Evolutionary conservation across 805 yeast genomes (phyloP), one percentile per base, ranked within the genome.

Genomic region (Jamesozyma lodderae): DNA sequence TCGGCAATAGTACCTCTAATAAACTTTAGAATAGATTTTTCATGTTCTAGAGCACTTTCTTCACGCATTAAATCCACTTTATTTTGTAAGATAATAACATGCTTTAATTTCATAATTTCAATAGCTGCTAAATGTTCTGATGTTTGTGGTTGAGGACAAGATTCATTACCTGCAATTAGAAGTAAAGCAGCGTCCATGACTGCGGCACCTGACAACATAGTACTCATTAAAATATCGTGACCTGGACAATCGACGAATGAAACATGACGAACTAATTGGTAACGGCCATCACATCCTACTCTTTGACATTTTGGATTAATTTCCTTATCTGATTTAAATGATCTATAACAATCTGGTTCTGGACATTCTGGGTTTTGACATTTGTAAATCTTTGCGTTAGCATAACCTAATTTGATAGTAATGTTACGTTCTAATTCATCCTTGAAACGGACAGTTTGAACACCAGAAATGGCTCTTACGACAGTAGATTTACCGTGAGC

Each of bases 161-260:
- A 78, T 73, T 92, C 99, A 63, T 92, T 92, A 67, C 97, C 98
- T 21, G 98, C 99, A 60, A 92, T 81, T 49, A 92, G 74, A 59
- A 92, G 71, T 45, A 92, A 71, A 2, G 99, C 99, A 41, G 99
- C 99, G 67, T 92, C 99, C 99, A 92, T 92, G 48, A 92, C 99
- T 14, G 99, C 99, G 26, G 99, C 99, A 62, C 99, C 99, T 33
- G 97, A 88, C 77, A 92, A 79, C 99, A 92, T 92, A 50, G 99
- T 92, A 75, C 96, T 87, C 99, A 92, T 92, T 64, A 92, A 80
- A 70, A 92, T 94, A 72, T 92, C 99, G 83, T 92, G 99, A 65
- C 99, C 99, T 44, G 99, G 99, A 72, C 98, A 94, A 72, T 92
- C 99, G 45, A 94, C 98, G 57, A 94, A 94, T 9, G 96, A 86